Base-by-base conservation (phyloP, 2,329 filamentous ascomycete species). In the Pseudogymnoascus sp. region DNA sequence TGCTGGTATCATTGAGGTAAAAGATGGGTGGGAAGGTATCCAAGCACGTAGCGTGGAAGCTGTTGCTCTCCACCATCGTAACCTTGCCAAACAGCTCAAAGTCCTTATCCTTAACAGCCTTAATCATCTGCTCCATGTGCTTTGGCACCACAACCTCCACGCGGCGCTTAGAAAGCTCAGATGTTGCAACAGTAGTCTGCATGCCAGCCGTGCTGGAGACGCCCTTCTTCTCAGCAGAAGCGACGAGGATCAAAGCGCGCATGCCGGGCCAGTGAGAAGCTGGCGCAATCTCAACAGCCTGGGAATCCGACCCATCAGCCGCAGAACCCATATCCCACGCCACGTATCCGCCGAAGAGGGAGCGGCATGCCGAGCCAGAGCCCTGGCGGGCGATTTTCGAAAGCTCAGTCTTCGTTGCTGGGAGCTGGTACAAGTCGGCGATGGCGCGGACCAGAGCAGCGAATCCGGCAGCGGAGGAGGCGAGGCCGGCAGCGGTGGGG, bases 1-100 rank as follows among this genome's bases (percentile, higher is more conserved):
- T 82, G 18, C 89, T 93, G 14, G 93, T 87, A 74, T 99, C 94
- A 77, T 97, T 99, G 82, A 99, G 87, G 81, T 99, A 99, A 77
- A 96, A 97, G 73, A 99, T 99, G 16, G 95, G 94, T 50, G 95
- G 94, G 77, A 91, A 92, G 1, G 94, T 97, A 75, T 99, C 94
- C 70, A 95, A 80, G 75, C 94, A 97, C 63, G 88, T 91, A 38
- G 94, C 91, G 76, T 99, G 94, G 85, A 99, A 99, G 65, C 87
- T 91, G 79, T 99, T 99, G 73, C 90, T 95, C 75, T 99, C 94
- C 75, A 87, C 88, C 92, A 97, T 99, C 14, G 94, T 96, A 66
- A 97, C 83, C 74, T 90, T 86, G 23, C 89, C 94, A 73, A 99
- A 99, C 18, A 83, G 80, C 70, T 86, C 84, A 77, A 99, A 99